phyloP scores from a whole-genome alignment of 306 rosid genomes.

The Gleditsia sinensis region DNA sequence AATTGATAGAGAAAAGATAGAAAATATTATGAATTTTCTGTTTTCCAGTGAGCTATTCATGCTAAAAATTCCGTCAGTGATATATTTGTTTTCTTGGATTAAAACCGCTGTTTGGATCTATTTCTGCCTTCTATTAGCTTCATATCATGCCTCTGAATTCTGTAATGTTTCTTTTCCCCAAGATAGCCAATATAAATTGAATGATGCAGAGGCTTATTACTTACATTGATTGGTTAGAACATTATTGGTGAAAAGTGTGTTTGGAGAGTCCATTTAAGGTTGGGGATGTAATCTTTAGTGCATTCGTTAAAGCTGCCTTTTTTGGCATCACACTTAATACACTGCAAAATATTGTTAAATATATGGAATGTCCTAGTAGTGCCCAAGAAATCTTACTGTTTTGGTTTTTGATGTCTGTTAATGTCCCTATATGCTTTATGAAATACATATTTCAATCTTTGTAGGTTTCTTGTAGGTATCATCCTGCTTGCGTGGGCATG shows the following conservation, averaged over 20 bases:
- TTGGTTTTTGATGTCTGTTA: constrained; percentile 8
- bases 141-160: neutral
- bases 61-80: neutral
- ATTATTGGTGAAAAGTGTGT: neutral
- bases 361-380: neutral
- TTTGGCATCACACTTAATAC: neutral
- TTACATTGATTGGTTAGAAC: neutral
- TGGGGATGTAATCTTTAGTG: constrained; percentile 8
- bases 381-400: neutral
- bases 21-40: neutral
- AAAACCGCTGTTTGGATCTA: constrained; percentile 20
- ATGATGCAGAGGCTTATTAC: constrained; percentile 15
- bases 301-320: neutral
- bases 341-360: constrained; percentile 12
- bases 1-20: neutral
- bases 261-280: neutral
- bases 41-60: neutral
- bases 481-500: constrained; percentile 95
- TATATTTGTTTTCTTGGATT: constrained; percentile 10
- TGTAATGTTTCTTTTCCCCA: neutral
- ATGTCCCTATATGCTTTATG: constrained; percentile 17
- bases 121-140: neutral
- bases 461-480: constrained; percentile 67
- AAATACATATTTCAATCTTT: constrained; percentile 32
- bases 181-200: constrained; percentile 5